Conservation (phyloP, 2,329 filamentous ascomycete species). For the Penicillium italicum region DNA sequence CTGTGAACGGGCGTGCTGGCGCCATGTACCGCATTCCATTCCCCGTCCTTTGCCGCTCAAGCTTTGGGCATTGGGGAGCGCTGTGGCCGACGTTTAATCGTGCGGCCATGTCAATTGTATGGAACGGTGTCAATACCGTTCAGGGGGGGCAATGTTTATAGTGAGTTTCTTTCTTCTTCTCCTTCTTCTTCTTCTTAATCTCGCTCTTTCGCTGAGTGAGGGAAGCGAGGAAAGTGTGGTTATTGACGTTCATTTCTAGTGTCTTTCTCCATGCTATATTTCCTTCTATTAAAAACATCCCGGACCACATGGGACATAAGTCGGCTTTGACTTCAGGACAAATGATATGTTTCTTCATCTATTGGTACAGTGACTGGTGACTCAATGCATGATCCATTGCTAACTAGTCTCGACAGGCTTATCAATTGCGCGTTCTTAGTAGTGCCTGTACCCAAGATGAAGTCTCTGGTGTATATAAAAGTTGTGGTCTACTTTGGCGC, state of each 20-base stretch:
- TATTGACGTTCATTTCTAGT: conserved; percentile 6
- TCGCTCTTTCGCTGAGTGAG: neutral
- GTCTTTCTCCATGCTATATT: conserved; percentile 45
- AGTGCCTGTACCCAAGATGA: conserved; percentile 41
- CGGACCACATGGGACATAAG: conserved; percentile 40
- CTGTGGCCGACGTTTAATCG: conserved; percentile 42
- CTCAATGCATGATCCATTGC: too few relatives aligned
- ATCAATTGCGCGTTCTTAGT: conserved; percentile 40
- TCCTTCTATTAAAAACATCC: conserved; percentile 40
- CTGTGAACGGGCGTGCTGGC: conserved; percentile 44
- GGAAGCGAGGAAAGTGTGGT: neutral
- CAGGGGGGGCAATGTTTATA: conserved; percentile 41
- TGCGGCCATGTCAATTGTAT: conserved; percentile 47
- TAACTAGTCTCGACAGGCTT: conserved; percentile 17
- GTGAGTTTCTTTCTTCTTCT: conserved; percentile 5
- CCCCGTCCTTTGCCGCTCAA: conserved; percentile 42
- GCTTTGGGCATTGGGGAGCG: conserved; percentile 46
- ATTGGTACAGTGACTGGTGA: conserved; percentile 28
- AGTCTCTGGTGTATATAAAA: conserved; percentile 34
- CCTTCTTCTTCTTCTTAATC: neutral
- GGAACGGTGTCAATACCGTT: conserved; percentile 44
- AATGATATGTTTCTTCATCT: conserved; percentile 45
- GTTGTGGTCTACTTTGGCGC: conserved; percentile 39
- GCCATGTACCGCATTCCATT: conserved; percentile 46
- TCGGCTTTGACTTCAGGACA: conserved; percentile 42